Evolutionary conservation across 306 rosid genomes (phyloP).

Genomic region (Cotoneaster glaucophyllus): DNA sequence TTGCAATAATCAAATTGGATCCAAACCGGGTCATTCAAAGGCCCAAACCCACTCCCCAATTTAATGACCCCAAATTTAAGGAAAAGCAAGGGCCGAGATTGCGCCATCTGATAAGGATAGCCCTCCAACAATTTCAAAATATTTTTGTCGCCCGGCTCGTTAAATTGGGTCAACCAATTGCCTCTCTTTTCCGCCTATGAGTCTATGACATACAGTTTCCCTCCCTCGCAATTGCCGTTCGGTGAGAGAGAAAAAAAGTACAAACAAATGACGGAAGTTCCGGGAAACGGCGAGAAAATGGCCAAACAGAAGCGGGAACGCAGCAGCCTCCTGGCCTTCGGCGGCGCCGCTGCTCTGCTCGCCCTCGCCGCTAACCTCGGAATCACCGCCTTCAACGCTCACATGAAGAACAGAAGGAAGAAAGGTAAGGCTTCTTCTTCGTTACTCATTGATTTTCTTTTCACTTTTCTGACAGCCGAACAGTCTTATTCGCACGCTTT

Average conservation of each 20-base stretch:
- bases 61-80: neutral
- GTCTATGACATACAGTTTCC: slow-evolving; percentile 29
- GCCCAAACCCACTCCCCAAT: neutral
- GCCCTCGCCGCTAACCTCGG: slow-evolving; percentile 66
- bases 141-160: neutral
- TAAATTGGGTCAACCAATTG: neutral
- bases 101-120: neutral
- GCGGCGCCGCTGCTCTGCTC: slow-evolving; percentile 78
- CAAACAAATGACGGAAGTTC: slow-evolving; percentile 46
- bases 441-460: neutral
- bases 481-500: neutral
- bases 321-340: slow-evolving; percentile 37
- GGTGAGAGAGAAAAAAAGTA: slow-evolving; percentile 16
- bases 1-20: neutral
- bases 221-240: slow-evolving; percentile 45
- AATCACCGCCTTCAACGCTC: slow-evolving; percentile 49
- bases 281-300: slow-evolving; percentile 49
- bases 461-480: neutral
- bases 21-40: neutral
- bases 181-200: slow-evolving; percentile 19
- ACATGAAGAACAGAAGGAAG: slow-evolving; percentile 39
- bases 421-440: slow-evolving; percentile 58
- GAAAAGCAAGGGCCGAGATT: neutral
- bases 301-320: slow-evolving; percentile 35
- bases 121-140: neutral